Evolutionary conservation across 805 yeast genomes (phyloP).

Genomic region (Kuraishia molischiana): DNA sequence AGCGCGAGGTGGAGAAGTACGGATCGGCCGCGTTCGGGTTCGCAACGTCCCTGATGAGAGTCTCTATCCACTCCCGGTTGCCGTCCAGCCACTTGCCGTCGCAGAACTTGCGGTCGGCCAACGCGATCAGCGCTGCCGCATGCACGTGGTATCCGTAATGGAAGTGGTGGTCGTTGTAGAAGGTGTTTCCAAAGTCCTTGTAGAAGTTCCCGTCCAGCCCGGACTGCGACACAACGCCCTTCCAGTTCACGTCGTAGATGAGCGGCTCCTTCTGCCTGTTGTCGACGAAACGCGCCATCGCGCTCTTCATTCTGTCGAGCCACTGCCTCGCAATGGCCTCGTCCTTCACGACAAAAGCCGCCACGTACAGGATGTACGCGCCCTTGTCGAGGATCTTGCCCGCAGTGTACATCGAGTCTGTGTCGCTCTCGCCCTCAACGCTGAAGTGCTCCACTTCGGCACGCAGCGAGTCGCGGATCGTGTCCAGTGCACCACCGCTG

Average conservation of each 20-base stretch:
- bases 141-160: conserved; percentile 71
- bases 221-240: conserved; percentile 65
- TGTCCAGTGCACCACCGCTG: conserved; percentile 24
- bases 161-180: conserved; percentile 70
- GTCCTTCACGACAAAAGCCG: conserved; percentile 55
- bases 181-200: conserved; percentile 66
- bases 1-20: conserved; percentile 51
- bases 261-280: conserved; percentile 65
- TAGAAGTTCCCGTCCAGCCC: conserved; percentile 34
- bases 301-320: conserved; percentile 47
- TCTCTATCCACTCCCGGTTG: conserved; percentile 30
- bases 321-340: conserved; percentile 35
- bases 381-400: conserved; percentile 83
- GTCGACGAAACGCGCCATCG: conserved; percentile 53
- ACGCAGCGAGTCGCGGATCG: conserved; percentile 38
- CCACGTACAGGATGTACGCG: conserved; percentile 71
- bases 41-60: conserved; percentile 51
- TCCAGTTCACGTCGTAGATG: conserved; percentile 67
- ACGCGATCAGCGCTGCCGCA: conserved; percentile 54
- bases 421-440: conserved; percentile 44
- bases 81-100: not conserved
- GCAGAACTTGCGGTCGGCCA: conserved; percentile 35
- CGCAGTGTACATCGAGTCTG: conserved; percentile 75
- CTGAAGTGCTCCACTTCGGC: conserved; percentile 43
- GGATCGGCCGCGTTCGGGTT: conserved; percentile 39